Evolutionary conservation across 495 filamentous ascomycete genomes (phyloP), one percentile per base, ranked within the genome.

Genomic region (Cladorrhinum samala): DNA sequence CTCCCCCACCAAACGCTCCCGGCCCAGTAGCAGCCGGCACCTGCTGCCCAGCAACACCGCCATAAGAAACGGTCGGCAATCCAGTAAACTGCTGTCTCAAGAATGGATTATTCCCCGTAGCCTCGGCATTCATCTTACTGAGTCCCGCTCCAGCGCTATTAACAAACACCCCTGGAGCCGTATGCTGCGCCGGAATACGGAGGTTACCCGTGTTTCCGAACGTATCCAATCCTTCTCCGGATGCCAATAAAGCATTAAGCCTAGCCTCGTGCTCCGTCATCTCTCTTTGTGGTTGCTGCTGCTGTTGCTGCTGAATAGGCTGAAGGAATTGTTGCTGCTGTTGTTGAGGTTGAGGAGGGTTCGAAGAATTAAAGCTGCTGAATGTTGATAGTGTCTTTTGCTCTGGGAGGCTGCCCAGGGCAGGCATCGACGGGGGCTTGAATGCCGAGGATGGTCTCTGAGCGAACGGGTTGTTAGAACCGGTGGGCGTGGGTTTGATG

Each of bases 381-480:
- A 75, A 77, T 49, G 63, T 67, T 30, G 75, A 80, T 2, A 86
- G 80, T 0, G 81, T 81, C 63, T 81, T 82, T 62, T 88, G 84
- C 66, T 89, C 86, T 6, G 82, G 77, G 16, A 94, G 77, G 9
- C 82, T 81, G 66, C 82, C 81, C 45, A 91, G 75, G 24, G 82
- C 78, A 16, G 81, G 81, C 54, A 79, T 82, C n/a, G 81, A 72
- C 8, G 77, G 73, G 19, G 73, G 58, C 33, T 79, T 74, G 38
- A 74, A 75, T 19, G 47, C 56, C 0, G 56, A 38, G 1, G 73
- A 73, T 18, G 68, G 63, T 24, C 63, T 56, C 49, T 62, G 81
- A 4, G 92, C 92, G 63, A 98, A 98, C 27, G 92, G 92, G 59
- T 98, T 98, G 73, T 96, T 98, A 0, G 92, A 96, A 46, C 92